These are phyloP conservation scores for Solanum stenotomum DNA, from an alignment of 257 asterid genomes.

Conservation along the genomic window DNA sequence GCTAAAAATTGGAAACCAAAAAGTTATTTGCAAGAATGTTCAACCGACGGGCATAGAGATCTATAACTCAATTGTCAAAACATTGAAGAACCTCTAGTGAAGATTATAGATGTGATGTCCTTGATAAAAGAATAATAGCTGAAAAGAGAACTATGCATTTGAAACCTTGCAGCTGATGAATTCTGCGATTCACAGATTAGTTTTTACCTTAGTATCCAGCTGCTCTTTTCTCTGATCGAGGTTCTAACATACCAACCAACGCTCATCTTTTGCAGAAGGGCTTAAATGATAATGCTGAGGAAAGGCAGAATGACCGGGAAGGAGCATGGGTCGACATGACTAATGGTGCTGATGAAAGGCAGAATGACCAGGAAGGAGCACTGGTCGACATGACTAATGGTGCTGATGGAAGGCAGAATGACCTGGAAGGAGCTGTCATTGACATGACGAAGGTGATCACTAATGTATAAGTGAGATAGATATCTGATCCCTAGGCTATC, in stretches of 20 bases:
- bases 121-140: neutral
- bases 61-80: neutral
- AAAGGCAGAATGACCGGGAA: slow-evolving; percentile 14
- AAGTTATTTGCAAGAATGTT: neutral
- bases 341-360: neutral
- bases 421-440: neutral
- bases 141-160: neutral
- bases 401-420: neutral
- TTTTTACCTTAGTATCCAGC: neutral
- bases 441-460: neutral
- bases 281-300: neutral
- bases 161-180: neutral
- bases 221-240: neutral
- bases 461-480: neutral
- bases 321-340: slow-evolving; percentile 10
- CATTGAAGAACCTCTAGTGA: neutral
- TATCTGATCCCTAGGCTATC: neutral
- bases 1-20: neutral
- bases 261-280: slow-evolving; percentile 28
- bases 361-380: slow-evolving; percentile 17
- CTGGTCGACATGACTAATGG: slow-evolving; percentile 2
- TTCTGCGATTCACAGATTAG: neutral
- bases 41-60: neutral
- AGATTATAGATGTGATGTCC: neutral
- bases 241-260: neutral